These are phyloP conservation scores for Phialophora verrucosa DNA, from an alignment of 2,329 filamentous ascomycete species.

Conservation along the genomic window DNA sequence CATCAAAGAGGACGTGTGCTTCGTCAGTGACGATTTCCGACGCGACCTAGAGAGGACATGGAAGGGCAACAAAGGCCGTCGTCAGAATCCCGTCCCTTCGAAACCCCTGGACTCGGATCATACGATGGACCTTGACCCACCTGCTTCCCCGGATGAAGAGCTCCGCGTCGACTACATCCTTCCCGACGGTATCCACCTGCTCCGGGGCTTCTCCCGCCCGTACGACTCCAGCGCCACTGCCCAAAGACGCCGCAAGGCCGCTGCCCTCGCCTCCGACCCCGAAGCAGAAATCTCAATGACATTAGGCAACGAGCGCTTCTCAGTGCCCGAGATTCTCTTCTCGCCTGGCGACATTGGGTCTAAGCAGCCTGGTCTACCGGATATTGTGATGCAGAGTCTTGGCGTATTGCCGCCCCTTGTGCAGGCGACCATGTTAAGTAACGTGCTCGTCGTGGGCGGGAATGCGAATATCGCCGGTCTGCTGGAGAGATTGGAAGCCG, in stretches of 20 bases:
- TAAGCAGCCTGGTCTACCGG: slow-evolving; percentile 78
- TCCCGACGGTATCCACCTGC: slow-evolving; percentile 72
- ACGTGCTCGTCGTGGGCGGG: slow-evolving; percentile 87
- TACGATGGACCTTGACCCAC: slow-evolving; percentile 48
- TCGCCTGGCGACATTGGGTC: slow-evolving; percentile 84
- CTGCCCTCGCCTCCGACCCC: slow-evolving; percentile 55
- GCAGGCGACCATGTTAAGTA: slow-evolving; percentile 82
- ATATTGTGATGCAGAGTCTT: slow-evolving; percentile 81
- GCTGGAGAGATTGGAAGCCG: slow-evolving; percentile 73
- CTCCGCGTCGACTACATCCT: slow-evolving; percentile 91
- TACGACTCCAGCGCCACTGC: slow-evolving; percentile 73
- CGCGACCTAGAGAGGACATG: slow-evolving; percentile 80
- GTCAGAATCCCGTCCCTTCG: slow-evolving; percentile 3
- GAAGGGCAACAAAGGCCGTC: slow-evolving; percentile 69
- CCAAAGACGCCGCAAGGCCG: slow-evolving; percentile 54
- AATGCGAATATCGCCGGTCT: slow-evolving; percentile 82
- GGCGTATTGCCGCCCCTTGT: slow-evolving; percentile 77
- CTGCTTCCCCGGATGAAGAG: slow-evolving; percentile 40
- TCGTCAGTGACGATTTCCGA: slow-evolving; percentile 77
- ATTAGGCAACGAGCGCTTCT: slow-evolving; percentile 88
- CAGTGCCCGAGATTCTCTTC: slow-evolving; percentile 88
- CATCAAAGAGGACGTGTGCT: slow-evolving; percentile 90
- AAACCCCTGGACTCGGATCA: slow-evolving; percentile 55
- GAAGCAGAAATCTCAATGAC: slow-evolving; percentile 79
- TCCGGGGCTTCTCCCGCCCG: slow-evolving; percentile 73